Percentiles rank a stretch among this genome's conserved stretches.
phyloP scores from a whole-genome alignment of 83 land plant species.

The Picea engelmannii region DNA sequence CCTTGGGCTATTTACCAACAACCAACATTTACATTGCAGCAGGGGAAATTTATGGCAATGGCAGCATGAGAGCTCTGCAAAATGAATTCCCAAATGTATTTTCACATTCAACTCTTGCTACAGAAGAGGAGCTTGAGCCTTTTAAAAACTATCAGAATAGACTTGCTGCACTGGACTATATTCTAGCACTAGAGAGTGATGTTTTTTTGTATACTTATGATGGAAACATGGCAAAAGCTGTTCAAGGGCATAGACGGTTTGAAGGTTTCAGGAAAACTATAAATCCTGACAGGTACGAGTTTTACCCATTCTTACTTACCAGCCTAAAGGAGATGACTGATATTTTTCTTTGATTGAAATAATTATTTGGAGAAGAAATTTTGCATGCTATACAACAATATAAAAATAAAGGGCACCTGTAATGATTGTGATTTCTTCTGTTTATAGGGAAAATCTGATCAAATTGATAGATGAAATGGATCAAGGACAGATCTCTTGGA shows the following conservation, averaged over 20 bases:
- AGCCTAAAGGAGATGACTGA: background rate
- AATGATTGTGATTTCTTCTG: slow-evolving; percentile 9
- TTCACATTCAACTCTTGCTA: slow-evolving; percentile 61
- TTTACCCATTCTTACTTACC: no score
- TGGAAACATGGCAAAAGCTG: slow-evolving; percentile 93
- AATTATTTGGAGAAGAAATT: background rate
- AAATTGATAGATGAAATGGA: slow-evolving; percentile 53
- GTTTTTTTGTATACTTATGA: slow-evolving; percentile 77
- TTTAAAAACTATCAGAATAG: slow-evolving; percentile 50
- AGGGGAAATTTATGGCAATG: slow-evolving; percentile 68
- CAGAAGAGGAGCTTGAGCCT: slow-evolving; percentile 55
- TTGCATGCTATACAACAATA: background rate
- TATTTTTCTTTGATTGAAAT: background rate
- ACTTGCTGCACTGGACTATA: slow-evolving; percentile 79
- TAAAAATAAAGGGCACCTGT: background rate
- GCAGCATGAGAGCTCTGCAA: slow-evolving; percentile 46
- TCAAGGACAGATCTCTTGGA: slow-evolving; percentile 51
- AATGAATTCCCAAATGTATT: slow-evolving; percentile 62
- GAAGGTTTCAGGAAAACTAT: slow-evolving; percentile 75
- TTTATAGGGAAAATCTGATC: slow-evolving; percentile 52
- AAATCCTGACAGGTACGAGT: slow-evolving; percentile 69
- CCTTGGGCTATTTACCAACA: slow-evolving; percentile 64
- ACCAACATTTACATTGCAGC: slow-evolving; percentile 82
- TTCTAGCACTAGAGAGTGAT: slow-evolving; percentile 73
- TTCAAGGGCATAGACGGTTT: slow-evolving; percentile 73